Evolutionary conservation across 164 flowering plant species (phyloP).

Genomic region (Saururus chinensis): DNA sequence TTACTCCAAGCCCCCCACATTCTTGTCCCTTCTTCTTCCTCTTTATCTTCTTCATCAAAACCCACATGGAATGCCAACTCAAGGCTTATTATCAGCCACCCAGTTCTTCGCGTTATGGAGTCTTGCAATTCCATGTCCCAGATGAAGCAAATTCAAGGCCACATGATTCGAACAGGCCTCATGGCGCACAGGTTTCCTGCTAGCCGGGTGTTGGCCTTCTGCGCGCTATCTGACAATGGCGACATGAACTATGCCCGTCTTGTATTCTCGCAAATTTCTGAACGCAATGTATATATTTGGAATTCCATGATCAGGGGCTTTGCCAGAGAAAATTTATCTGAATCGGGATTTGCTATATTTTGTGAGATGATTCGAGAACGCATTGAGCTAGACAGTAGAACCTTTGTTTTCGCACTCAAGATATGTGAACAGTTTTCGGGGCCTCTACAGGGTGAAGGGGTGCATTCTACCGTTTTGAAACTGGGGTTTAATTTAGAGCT

Average conservation of each 20-base stretch:
- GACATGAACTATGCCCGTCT: constrained; percentile 7
- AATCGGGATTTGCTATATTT: constrained; percentile 27
- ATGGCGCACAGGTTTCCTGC: constrained; percentile 41
- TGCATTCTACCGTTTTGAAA: constrained; percentile 35
- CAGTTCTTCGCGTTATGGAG: constrained; percentile 37
- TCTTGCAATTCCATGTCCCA: constrained; percentile 45
- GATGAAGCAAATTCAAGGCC: constrained; percentile 60
- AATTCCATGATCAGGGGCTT: constrained; percentile 49
- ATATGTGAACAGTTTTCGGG: constrained; percentile 25
- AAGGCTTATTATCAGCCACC: constrained; percentile 17
- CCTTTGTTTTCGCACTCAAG: constrained; percentile 49
- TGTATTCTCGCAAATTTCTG: constrained; percentile 3
- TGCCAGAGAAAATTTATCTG: constrained; percentile 12
- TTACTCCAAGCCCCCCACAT: neutral
- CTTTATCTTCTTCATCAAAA: neutral
- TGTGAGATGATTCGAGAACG: constrained; percentile 30
- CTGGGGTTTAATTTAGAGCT: constrained; percentile 34
- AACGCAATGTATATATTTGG: constrained; percentile 8
- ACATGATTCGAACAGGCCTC: constrained; percentile 46
- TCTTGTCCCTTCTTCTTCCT: neutral
- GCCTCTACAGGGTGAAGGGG: constrained; percentile 21
- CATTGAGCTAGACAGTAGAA: constrained; percentile 40
- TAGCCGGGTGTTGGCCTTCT: constrained; percentile 51
- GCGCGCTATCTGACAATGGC: constrained; percentile 44
- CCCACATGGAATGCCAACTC: constrained; percentile 12